Conservation (phyloP, 345 rosid species). For the Bretschneidera sinensis region DNA sequence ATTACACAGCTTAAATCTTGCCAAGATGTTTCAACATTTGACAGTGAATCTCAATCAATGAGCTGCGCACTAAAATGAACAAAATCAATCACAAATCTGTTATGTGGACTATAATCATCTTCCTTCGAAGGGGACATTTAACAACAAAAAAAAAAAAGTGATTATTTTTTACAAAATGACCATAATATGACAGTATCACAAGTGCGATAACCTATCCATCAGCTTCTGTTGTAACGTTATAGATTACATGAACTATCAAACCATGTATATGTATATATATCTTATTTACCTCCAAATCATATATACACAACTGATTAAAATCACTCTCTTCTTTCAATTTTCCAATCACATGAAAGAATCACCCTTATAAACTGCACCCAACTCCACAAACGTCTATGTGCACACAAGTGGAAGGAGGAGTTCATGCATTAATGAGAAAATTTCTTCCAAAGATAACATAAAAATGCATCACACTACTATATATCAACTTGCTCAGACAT, state of each 20-base stretch:
- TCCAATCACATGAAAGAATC: conserved; percentile 8
- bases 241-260: conserved; percentile 4
- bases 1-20: too few species aligned
- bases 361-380: too few species aligned
- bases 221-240: background rate
- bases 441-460: conserved; percentile 6
- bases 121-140: too few species aligned
- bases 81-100: too few species aligned
- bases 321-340: conserved; percentile 1
- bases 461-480: conserved; percentile 23
- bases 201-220: too few species aligned
- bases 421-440: conserved; percentile 13
- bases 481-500: conserved; percentile 13
- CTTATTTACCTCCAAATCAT: conserved; percentile 24
- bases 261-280: background rate
- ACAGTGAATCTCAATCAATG: too few species aligned
- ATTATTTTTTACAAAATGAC: too few species aligned
- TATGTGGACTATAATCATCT: too few species aligned
- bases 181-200: too few species aligned
- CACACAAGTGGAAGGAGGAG: background rate
- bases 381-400: background rate
- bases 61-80: too few species aligned
- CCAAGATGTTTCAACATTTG: too few species aligned
- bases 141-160: too few species aligned
- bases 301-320: conserved; percentile 24